Evolutionary conservation across 2,329 filamentous ascomycete genomes (phyloP).

Genomic region (Chaetothyriales sp.): DNA sequence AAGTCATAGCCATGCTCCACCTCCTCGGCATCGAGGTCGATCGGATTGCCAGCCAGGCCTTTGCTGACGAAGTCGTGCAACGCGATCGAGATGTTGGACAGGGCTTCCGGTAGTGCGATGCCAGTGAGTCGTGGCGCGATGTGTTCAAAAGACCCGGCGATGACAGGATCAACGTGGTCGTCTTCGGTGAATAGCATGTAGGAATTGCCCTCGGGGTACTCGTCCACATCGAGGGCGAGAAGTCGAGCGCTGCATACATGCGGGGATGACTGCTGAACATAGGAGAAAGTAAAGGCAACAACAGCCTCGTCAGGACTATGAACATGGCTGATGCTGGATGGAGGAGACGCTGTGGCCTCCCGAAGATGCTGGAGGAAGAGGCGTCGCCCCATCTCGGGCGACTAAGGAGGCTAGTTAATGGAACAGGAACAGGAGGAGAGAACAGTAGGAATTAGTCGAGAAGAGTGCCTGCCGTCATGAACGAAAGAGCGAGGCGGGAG

Average conservation of each 20-base stretch:
- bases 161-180: slow-evolving; percentile 20
- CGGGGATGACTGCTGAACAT: slow-evolving; percentile 9
- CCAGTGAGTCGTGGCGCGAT: slow-evolving; percentile 18
- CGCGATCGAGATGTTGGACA: slow-evolving; percentile 19
- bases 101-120: slow-evolving; percentile 14
- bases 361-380: slow-evolving; percentile 48
- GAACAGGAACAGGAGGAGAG: neutral
- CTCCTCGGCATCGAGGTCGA: slow-evolving; percentile 20
- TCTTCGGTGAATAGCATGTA: slow-evolving; percentile 34
- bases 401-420: neutral
- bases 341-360: slow-evolving; percentile 22
- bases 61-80: slow-evolving; percentile 8
- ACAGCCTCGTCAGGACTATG: slow-evolving; percentile 55
- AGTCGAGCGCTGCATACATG: slow-evolving; percentile 6
- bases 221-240: slow-evolving; percentile 35
- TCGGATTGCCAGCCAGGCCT: slow-evolving; percentile 1
- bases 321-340: slow-evolving; percentile 40
- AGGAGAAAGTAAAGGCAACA: slow-evolving; percentile 45
- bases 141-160: slow-evolving; percentile 12
- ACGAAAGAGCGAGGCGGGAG: neutral
- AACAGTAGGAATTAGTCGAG: neutral
- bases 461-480: neutral
- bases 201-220: slow-evolving; percentile 42
- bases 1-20: slow-evolving; percentile 20
- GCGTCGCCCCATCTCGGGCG: slow-evolving; percentile 46